Base-by-base conservation (phyloP, 1,284 basidiomycete species). In the Chondrostereum purpureum region DNA sequence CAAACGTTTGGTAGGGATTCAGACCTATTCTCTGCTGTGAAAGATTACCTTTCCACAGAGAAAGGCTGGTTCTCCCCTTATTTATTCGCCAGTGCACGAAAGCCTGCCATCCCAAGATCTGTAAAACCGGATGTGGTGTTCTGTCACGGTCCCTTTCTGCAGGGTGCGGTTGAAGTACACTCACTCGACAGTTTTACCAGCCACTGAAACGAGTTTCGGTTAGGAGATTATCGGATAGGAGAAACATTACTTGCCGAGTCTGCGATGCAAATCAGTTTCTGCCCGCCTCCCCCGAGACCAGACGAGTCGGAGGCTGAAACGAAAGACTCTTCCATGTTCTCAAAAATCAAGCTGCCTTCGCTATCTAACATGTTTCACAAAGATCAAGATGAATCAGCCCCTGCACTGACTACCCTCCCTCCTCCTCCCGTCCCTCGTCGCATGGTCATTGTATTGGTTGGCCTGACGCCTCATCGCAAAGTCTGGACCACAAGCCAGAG, bases 11-110 rank as follows among this genome's bases (percentile, higher is more conserved):
- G 37, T 38, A 78, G 77, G 47, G 76, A 82, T 53, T 55, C 58
- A 13, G 75, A 73, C 5, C 59, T 82, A 13, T 80, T 82, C 51
- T 61, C 78, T 19, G 66, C 66, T n/a, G 75, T 83, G n/a, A 78
- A 74, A 53, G 78, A 80, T 48, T 83, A 82, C 50, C 60, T 83
- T 44, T 70, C 78, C 0, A 64, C 75, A 3, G 74, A 80, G 58
- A 82, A 82, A 55, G 80, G 78, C 11, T 81, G 79, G 79, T 80
- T 82, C 60, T 77, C 72, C 18, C 77, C 81, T 0, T 82, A 82
- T 55, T 65, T 83, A 1, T 83, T 80, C 53, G 78, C 79, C 3
- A 81, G 77, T 48, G 70, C 69, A 5, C 67, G 77, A 13, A 60
- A 78, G 43, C 79, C 79, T 2, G 67, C 75, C 53, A 82, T 79